phyloP scores from a whole-genome alignment of 495 filamentous ascomycete species.

The Hypoxylon rickii region DNA sequence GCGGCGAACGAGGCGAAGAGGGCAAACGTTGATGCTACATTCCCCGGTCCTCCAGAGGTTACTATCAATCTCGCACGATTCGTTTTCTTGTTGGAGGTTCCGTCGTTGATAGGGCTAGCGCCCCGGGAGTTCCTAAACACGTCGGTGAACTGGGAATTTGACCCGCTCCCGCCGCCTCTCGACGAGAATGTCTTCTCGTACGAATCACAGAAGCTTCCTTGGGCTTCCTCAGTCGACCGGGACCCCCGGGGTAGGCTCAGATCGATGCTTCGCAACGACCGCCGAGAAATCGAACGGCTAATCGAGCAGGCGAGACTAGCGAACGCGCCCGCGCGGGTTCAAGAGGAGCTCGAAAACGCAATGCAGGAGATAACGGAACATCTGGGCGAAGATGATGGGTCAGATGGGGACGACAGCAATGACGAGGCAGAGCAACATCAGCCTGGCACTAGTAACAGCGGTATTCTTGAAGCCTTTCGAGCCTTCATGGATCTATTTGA shows the following conservation, averaged over 20 bases:
- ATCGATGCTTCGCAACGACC: conserved; percentile 2
- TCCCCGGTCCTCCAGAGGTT: conserved; percentile 34
- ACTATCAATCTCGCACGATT: conserved; percentile 71
- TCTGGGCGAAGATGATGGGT: background rate
- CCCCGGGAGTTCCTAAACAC: conserved; percentile 56
- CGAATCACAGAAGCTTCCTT: conserved; percentile 43
- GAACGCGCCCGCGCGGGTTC: conserved; percentile 13
- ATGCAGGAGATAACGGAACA: conserved; percentile 8
- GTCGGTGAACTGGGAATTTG: conserved; percentile 63
- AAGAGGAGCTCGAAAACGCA: conserved; percentile 3
- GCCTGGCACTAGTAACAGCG: no score
- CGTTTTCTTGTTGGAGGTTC: conserved; percentile 75
- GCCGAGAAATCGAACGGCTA: conserved; percentile 5
- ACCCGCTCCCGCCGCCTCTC: conserved; percentile 66
- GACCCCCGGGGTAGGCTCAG: conserved; percentile 2
- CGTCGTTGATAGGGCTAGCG: conserved; percentile 62
- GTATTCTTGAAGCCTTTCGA: conserved; percentile 7
- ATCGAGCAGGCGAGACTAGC: conserved; percentile 12
- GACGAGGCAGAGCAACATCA: no score
- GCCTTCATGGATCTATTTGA: conserved; percentile 23
- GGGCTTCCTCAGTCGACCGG: conserved; percentile 3
- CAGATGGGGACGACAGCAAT: background rate
- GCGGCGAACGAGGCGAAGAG: conserved; percentile 62
- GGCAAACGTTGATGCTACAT: conserved; percentile 52
- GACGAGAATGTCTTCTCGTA: conserved; percentile 53